Evolutionary conservation across 257 asterid species (phyloP), one percentile per base, ranked within the genome.

Genomic region (Solanum rostratum): DNA sequence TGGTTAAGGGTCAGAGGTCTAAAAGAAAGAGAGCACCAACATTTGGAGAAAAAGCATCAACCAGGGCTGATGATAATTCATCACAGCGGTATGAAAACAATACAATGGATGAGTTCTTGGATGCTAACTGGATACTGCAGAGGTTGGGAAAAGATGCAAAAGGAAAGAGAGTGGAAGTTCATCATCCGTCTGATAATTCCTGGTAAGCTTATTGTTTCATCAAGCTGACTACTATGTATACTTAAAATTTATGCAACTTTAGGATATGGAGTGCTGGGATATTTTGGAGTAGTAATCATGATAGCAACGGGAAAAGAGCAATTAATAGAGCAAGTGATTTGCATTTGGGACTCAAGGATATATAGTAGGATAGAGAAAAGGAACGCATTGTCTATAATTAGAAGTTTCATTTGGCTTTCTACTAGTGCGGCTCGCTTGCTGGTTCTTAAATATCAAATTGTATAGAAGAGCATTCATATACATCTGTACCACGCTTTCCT

Each of bases 61-160:
- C n/a, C n/a, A n/a, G n/a, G n/a, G n/a, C n/a, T n/a, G n/a, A n/a
- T n/a, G n/a, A n/a, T n/a, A n/a, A n/a, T n/a, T n/a, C n/a, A n/a
- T n/a, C n/a, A n/a, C n/a, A n/a, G n/a, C n/a, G n/a, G n/a, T 88
- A 84, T 52, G 95, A 89, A 71, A 94, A 91, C 60, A 54, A 54
- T 83, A 84, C 93, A 55, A 85, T 93, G 89, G 96, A 93, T 86
- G 97, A 95, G 85, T 90, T 95, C 70, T 88, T 92, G 70, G 98
- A 92, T 92, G 99, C 98, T 78, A 97, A 92, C 83, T n/a, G n/a
- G n/a, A n/a, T n/a, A n/a, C n/a, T n/a, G n/a, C n/a, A n/a, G n/a
- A n/a, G n/a, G n/a, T n/a, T 97, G 99, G 99, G 99, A 39, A 95
- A 93, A 93, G 97, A 93, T 91, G 99, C 99, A 60, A 90, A 93